Evolutionary conservation across 129 eudicot species (phyloP), one percentile per base, ranked within the genome.

Genomic region (Artemisia annua): DNA sequence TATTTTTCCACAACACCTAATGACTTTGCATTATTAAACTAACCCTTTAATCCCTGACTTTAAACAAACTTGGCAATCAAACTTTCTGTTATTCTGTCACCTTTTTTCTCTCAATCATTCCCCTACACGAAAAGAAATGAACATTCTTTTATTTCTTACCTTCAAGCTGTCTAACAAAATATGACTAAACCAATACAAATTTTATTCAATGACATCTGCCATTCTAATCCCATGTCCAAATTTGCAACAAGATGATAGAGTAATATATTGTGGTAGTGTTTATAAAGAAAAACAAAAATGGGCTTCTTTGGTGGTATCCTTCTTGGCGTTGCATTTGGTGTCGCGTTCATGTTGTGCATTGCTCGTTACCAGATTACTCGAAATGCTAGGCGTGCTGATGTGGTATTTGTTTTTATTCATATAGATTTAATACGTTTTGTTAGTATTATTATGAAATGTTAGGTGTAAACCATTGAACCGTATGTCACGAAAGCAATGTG

Each of bases 311-410:
- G 78, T 0, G 95, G 90, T 53, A 75, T 87, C 26, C 48, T 89
- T 63, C 43, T 93, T 28, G 98, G 98, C 58, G 68, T 90, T 55
- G 87, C 86, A 26, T 63, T 84, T 16, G 98, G 96, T 28, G 46
- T 93, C 48, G 85, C 80, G 46, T 76, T 93, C 70, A 87, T 93
- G 48, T 44, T 89, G 35, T 77, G 87, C 48, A 66, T 87, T 66
- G 96, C 90, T 66, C 86, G 87, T 11, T 75, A 49, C 67, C 87
- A 82, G 65, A 86, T 83, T 68, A 48, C 67, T 72, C 90, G 96
- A 80, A 86, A 95, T 73, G 87, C 79, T 70, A 58, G 68, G 1
- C 98, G 98, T 15, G 56, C 69, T 69, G 87, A 85, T 78, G 72
- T 93, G 89, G 98, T 93, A 84, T 2, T 4, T 32, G 14, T n/a